Evolutionary conservation across 75 land plant species (phyloP), one percentile per base, ranked within the genome.

Genomic region (Sequoia sempervirens): DNA sequence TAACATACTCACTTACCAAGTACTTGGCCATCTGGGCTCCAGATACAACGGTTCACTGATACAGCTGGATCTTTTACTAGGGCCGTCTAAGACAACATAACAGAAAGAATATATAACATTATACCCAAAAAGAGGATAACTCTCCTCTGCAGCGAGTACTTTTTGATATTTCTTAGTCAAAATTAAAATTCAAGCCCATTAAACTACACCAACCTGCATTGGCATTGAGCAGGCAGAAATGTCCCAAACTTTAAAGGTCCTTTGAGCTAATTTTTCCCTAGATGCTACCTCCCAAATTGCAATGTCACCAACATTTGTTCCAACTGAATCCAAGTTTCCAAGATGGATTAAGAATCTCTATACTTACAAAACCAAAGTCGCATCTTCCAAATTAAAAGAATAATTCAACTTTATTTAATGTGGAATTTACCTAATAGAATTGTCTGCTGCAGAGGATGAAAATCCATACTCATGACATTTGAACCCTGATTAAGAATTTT

Each of bases 391-490:
- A n/a, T 68, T 56, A 26, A 56, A 17, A 18, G 61, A 68, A 68
- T 7, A 10, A 28, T 30, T 68, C 12, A 9, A 68, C 23, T 74
- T 40, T 17, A 36, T n/a, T 26, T 34, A 10, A 75, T 32, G 14
- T 11, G 37, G 2, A 74, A 36, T 34, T 80, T 50, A 96, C 99
- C 98, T 81, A 97, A 90, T 86, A 97, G 89, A n/a, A 95, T 72
- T 64, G 92, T 91, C 50, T 93, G 97, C 70, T 93, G 96, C 41
- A 83, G 72, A 26, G 99, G 99, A 82, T 97, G 99, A 75, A 97
- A 97, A 88, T 97, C 99, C 97, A 97, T 91, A 86, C 99, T 97
- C 94, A 88, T 95, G 32, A 92, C 96, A 88, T 82, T 86, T 47
- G 97, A 92, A 28, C 96, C 97, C 75, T 97, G 99, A 80, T 83